Conservation (phyloP, 371 early-diverging fungal genomes). For the Synchytrium microbalum region DNA sequence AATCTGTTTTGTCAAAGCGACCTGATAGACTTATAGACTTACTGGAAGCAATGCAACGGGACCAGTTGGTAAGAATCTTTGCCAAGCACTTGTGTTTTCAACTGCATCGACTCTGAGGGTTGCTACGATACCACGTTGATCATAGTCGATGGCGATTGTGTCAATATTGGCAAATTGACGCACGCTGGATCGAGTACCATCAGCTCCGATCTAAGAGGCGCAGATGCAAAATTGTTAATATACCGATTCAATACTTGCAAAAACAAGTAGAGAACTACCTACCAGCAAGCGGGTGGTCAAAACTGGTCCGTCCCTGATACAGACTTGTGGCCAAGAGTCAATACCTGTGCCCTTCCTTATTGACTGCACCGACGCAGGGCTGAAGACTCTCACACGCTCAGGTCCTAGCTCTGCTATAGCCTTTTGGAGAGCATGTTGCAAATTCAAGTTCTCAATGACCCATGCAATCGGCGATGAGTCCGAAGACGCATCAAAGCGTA, state of each 20-base stretch:
- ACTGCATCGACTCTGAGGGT: conserved; percentile 51
- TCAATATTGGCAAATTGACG: conserved; percentile 75
- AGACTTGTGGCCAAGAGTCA: conserved; percentile 56
- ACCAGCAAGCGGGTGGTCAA: conserved; percentile 51
- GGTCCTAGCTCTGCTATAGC: conserved; percentile 21
- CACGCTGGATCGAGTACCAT: conserved; percentile 84
- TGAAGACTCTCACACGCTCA: conserved; percentile 42
- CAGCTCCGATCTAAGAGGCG: conserved; percentile 67
- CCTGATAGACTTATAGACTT: no score
- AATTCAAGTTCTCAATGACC: conserved; percentile 41
- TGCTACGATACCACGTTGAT: conserved; percentile 81
- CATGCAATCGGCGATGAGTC: conserved; percentile 37
- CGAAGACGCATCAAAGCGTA: conserved; percentile 45
- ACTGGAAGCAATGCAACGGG: conserved; percentile 89
- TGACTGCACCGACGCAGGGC: neutral
- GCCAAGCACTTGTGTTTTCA: conserved; percentile 69
- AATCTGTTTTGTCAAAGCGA: neutral
- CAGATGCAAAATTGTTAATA: conserved; percentile 3
- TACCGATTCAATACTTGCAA: neutral
- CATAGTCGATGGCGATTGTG: conserved; percentile 81
- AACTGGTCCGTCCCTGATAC: conserved; percentile 45
- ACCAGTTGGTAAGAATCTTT: conserved; percentile 90
- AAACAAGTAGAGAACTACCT: conserved; percentile 11
- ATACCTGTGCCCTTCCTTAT: conserved; percentile 19
- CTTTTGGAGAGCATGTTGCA: conserved; percentile 10